phyloP scores from a whole-genome alignment of 1,284 basidiomycete species.

The Moesziomyces aphidis region DNA sequence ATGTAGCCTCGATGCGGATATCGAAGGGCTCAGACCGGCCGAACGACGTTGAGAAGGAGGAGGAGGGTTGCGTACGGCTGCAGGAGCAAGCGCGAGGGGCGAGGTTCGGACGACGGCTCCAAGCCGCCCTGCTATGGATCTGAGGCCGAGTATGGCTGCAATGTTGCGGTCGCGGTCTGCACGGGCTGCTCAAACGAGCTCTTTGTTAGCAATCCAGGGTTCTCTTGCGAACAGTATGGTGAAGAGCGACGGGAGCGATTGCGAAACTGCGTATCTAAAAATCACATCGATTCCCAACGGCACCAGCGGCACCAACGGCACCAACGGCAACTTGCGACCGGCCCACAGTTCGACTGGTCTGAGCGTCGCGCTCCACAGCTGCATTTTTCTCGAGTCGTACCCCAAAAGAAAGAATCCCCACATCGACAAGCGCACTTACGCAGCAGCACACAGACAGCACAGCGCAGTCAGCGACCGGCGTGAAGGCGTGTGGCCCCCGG shows the following conservation, averaged over 20 bases:
- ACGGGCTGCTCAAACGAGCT: not conserved
- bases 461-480: too few species aligned
- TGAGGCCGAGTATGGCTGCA: slow-evolving; percentile 35
- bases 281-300: not conserved
- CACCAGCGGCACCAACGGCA: too few species aligned
- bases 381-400: not conserved
- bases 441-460: too few species aligned
- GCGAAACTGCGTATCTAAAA: too few species aligned
- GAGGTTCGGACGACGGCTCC: slow-evolving; percentile 28
- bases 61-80: not conserved
- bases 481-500: too few species aligned
- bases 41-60: not conserved
- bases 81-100: slow-evolving; percentile 4
- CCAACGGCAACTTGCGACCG: not conserved
- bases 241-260: not conserved
- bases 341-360: not conserved
- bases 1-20: not conserved
- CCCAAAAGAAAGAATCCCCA: not conserved
- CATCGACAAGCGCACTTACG: not conserved
- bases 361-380: not conserved
- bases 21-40: not conserved
- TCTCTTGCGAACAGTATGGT: not conserved
- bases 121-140: slow-evolving; percentile 27
- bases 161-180: slow-evolving; percentile 4
- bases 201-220: not conserved